These are phyloP conservation scores for Trichoderma orchidacearum DNA, from an alignment of 495 filamentous ascomycete genomes.

Conservation along the genomic window DNA sequence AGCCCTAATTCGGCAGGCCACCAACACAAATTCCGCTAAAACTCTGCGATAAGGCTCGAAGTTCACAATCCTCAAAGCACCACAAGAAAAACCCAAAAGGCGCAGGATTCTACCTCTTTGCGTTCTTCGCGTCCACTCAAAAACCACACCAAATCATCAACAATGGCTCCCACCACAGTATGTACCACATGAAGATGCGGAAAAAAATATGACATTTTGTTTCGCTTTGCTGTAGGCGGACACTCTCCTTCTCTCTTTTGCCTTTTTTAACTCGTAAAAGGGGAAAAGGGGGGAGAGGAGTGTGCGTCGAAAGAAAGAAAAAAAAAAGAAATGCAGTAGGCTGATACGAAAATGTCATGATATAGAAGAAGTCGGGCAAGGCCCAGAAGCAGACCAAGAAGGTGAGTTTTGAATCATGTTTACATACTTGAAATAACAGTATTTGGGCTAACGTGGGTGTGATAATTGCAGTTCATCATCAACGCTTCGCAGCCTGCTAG, in stretches of 20 bases:
- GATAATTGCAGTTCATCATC: conserved; percentile 89
- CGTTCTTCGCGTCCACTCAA: conserved; percentile 25
- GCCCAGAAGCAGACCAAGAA: conserved; percentile 50
- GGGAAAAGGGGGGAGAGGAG: not conserved
- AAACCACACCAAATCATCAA: conserved; percentile 7
- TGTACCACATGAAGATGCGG: conserved; percentile 39
- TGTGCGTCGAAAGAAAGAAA: conserved; percentile 1
- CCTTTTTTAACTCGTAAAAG: not conserved
- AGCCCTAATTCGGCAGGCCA: not conserved
- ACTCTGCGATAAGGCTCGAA: not conserved
- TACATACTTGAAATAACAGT: too few relatives aligned
- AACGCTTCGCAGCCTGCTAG: conserved; percentile 91
- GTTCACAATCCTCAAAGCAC: not conserved
- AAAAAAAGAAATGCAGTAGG: conserved; percentile 74
- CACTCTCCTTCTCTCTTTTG: conserved; percentile 15
- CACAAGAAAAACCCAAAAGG: conserved; percentile 7
- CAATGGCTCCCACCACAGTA: conserved; percentile 60
- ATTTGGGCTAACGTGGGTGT: too few relatives aligned
- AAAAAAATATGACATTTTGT: conserved; percentile 33
- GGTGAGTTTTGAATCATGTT: conserved; percentile 20
- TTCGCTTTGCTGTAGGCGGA: conserved; percentile 82
- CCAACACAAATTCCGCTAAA: not conserved
- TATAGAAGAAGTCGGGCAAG: conserved; percentile 54
- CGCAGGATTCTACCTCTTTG: conserved; percentile 54
- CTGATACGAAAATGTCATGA: conserved; percentile 50